These are phyloP conservation scores for Firmiana major DNA, from an alignment of 345 rosid species.

Conservation along the genomic window DNA sequence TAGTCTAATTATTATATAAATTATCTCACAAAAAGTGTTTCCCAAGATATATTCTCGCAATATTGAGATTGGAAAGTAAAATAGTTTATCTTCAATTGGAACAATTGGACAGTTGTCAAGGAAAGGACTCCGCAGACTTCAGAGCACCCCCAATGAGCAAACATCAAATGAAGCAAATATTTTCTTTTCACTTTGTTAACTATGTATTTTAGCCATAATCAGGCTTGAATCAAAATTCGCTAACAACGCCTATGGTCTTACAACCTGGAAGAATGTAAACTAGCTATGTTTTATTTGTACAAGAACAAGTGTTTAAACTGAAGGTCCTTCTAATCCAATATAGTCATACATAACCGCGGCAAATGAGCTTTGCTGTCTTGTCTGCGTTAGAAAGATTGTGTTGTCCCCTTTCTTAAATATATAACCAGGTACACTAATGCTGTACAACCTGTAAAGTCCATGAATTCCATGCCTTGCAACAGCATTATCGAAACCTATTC, in stretches of 20 bases:
- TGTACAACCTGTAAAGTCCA: conserved; percentile 65
- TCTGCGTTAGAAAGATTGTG: conserved; percentile 57
- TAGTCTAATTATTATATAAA: too few relatives aligned
- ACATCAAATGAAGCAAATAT: too few relatives aligned
- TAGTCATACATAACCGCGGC: conserved; percentile 83
- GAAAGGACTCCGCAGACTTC: too few relatives aligned
- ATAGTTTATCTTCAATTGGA: too few relatives aligned
- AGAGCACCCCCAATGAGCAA: too few relatives aligned
- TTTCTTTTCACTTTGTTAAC: too few relatives aligned
- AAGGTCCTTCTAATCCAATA: conserved; percentile 70
- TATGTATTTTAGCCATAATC: neutral
- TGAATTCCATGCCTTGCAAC: conserved; percentile 89
- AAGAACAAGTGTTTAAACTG: neutral
- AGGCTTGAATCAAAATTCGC: too few relatives aligned
- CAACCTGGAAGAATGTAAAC: neutral
- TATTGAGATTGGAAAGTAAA: too few relatives aligned
- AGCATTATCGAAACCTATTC: conserved; percentile 73
- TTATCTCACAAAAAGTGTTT: too few relatives aligned
- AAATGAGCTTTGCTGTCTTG: conserved; percentile 35
- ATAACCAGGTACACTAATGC: conserved; percentile 35
- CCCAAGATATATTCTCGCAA: too few relatives aligned
- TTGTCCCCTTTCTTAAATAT: conserved; percentile 42
- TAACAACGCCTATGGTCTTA: too few relatives aligned
- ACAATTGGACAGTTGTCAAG: too few relatives aligned
- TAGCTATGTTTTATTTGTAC: neutral